Base-by-base conservation (phyloP, 441 rosid species). In the Populus hybrid region DNA sequence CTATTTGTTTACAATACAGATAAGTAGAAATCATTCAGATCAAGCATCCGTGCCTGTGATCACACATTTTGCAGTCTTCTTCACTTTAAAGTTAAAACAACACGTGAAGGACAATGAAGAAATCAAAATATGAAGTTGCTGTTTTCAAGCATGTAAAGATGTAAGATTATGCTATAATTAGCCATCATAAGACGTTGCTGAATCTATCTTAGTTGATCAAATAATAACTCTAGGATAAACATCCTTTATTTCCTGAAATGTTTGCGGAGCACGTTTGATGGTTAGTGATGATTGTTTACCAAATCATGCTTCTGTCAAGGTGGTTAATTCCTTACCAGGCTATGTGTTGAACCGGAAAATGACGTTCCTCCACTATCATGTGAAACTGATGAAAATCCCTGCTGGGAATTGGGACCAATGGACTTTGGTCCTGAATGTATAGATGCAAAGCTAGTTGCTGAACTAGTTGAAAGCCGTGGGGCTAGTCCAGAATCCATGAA, bases 391-490 rank as follows among this genome's bases (percentile, higher is more conserved):
- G 97, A 91, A 80, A 85, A 82, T 11, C 88, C 95, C 68, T 82
- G 88, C 57, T 72, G 72, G 50, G 87, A 84, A 81, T 77, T 68
- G 68, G 72, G 79, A 69, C 90, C 90, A 34, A 61, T 67, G 81
- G 88, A 87, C 85, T 81, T 91, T 73, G 66, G 75, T 71, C 90
- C 92, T 12, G 84, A 81, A 71, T 83, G 89, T 75, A 85, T 77
- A 30, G 98, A 94, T 69, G 87, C 92, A 76, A 82, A 32, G 85
- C 95, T 88, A 9, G 86, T 81, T 2, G 87, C 97, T 34, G 99
- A 88, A 80, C 89, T 71, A 35, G 82, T 78, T 11, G 98, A 92
- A 69, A 80, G 38, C 71, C 89, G 81, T 3, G 92, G 76, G 12
- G 81, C 77, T 68, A 73, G 80, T 69, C 77, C 83, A 42, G 86